Conservation (phyloP, 345 rosid species). For the Raphanus sativus region DNA sequence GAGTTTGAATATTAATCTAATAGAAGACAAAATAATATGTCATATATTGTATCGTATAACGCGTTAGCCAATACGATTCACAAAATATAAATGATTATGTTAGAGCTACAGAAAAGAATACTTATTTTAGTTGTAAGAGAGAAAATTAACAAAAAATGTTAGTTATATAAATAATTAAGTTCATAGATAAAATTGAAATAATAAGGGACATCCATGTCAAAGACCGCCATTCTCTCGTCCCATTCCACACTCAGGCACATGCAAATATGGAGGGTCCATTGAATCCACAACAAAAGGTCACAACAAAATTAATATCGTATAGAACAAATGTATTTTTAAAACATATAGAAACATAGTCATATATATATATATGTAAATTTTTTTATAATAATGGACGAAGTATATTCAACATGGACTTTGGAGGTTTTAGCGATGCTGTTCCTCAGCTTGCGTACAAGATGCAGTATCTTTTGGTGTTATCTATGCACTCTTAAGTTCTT, state of each 20-base stretch:
- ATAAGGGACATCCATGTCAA: conserved; percentile 32
- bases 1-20: no score
- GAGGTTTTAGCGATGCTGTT: conserved; percentile 35
- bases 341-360: conserved; percentile 17
- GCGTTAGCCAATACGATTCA: no score
- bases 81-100: not conserved
- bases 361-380: not conserved
- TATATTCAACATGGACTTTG: conserved; percentile 39
- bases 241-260: conserved; percentile 42
- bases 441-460: conserved; percentile 41
- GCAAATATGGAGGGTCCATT: conserved; percentile 44
- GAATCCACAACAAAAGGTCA: conserved; percentile 37
- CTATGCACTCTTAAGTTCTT: conserved; percentile 32
- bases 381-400: conserved; percentile 12
- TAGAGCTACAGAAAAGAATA: not conserved
- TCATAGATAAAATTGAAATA: not conserved
- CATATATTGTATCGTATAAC: no score
- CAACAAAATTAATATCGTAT: conserved; percentile 31
- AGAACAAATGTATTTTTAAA: conserved; percentile 15
- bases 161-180: not conserved
- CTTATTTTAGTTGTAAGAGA: not conserved
- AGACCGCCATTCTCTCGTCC: conserved; percentile 36
- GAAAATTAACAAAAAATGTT: not conserved
- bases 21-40: no score
- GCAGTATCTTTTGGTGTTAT: conserved; percentile 41